Evolutionary conservation across 1,139 yeast species (phyloP), one percentile per base, ranked within the genome.

Genomic region (Suhomyces kunorum): DNA sequence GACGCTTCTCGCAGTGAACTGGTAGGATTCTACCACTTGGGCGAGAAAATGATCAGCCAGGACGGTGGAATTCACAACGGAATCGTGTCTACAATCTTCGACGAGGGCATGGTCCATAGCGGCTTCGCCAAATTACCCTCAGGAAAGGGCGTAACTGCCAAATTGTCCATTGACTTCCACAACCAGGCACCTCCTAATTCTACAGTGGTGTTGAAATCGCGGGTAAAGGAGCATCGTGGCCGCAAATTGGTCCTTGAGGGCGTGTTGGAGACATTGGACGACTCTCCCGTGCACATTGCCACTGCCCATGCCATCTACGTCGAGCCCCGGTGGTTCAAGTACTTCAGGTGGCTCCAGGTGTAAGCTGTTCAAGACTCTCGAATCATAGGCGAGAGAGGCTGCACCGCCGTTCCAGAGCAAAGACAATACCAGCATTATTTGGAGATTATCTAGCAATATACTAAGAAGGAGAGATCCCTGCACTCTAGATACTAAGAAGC

Each of bases 101-200:
- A 92, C 60, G 98, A 92, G 59, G 83, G 87, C 0, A 68, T 92
- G 32, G 88, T 96, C 54, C 74, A 81, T 33, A 87, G 96, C 55
- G 98, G 96, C 14, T 92, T 89, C 57, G 81, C 90, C 5, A 65
- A 74, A 23, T 68, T 92, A n/a, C 98, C 98, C 1, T 80, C 83
- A 40, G 78, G 80, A 42, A 73, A 83, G 39, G 98, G 98, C n/a
- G 96, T 92, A 14, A 92, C 98, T 1, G 98, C 96, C 0, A 74
- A 75, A 36, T 67, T 92, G 32, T 67, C 76, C 12, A 71, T 92
- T 13, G 73, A 85, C 45, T 92, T 87, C 59, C 55, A 70, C 35
- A 74, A 78, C 23, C 94, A 87, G 46, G 78, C 78, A 0, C 80
- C 80, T 1, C 85, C 92, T 0, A 76, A 80, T 43, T 71, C 84